Conservation (phyloP, 1,139 yeast genomes). For the Pichia sp. region DNA sequence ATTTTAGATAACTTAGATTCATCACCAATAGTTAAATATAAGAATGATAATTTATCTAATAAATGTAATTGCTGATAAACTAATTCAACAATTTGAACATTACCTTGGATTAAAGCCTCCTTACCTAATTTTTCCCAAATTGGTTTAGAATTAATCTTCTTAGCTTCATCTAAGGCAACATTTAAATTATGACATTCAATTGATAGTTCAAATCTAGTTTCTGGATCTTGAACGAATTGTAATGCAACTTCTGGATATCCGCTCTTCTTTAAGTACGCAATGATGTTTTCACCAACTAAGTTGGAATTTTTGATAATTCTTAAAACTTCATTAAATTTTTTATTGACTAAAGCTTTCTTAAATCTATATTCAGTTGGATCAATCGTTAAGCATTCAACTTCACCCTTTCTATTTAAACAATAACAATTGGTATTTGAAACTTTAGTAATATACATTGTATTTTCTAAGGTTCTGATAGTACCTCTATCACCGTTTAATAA, state of each 20-base stretch:
- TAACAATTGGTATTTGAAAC: constrained; percentile 66
- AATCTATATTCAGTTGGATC: constrained; percentile 98
- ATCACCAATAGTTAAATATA: constrained; percentile 82
- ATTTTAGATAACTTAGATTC: constrained; percentile 65
- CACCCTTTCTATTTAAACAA: constrained; percentile 80
- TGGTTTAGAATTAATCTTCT: constrained; percentile 56
- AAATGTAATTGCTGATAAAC: constrained; percentile 83
- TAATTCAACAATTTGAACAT: constrained; percentile 75
- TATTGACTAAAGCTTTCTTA: constrained; percentile 85
- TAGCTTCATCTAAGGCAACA: constrained; percentile 88
- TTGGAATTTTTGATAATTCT: constrained; percentile 83
- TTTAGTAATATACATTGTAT: constrained; percentile 78
- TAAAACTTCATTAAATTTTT: constrained; percentile 86
- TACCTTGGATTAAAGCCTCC: constrained; percentile 89
- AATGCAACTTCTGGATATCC: constrained; percentile 94
- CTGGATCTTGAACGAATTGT: constrained; percentile 94
- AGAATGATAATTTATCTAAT: constrained; percentile 83
- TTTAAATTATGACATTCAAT: constrained; percentile 85
- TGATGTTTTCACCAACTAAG: constrained; percentile 94
- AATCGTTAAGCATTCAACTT: constrained; percentile 67
- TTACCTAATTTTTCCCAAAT: constrained; percentile 80
- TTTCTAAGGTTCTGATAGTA: constrained; percentile 84
- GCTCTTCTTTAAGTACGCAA: constrained; percentile 87
- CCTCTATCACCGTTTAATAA: constrained; percentile 92
- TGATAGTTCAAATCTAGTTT: constrained; percentile 92